Evolutionary conservation across 2,329 filamentous ascomycete species (phyloP), one percentile per base, ranked within the genome.

Genomic region (Beauveria asiatica): DNA sequence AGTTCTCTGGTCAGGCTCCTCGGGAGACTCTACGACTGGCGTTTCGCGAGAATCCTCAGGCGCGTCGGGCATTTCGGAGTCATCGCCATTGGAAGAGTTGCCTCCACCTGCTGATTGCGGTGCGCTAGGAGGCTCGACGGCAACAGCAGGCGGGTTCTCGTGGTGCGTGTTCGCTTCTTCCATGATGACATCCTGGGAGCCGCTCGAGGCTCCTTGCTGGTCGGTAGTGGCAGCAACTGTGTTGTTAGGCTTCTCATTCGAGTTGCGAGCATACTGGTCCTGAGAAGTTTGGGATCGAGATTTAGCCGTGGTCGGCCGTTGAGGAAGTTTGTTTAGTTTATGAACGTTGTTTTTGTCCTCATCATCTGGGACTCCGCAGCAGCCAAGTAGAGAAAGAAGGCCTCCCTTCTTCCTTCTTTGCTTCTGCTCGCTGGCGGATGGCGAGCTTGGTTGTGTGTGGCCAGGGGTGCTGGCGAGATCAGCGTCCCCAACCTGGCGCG

Each of bases 51-150:
- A 70, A 61, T 80, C 76, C 61, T 80, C 75, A 46, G 82, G 80
- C 46, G 78, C 79, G 70, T 90, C 87, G 41, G 80, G 78, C 83
- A 90, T 90, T 59, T 85, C 80, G 59, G 87, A 78, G 70, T 90
- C 86, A 27, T 83, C 80, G 65, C 86, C 83, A 4, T 81, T 72
- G 63, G 78, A 61, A 27, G 67, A 49, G 53, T 62, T 45, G 54
- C 60, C 19, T 62, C 64, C 55, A 62, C 50, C 13, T 63, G 53
- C 23, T 21, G 55, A 49, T 45, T 61, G 49, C 16, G 66, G 62
- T 27, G 66, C 52, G 61, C 66, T 70, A 67, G 71, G 82, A 67
- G 70, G 78, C 67, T 74, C 83, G 73, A 71, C 76, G 58, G 68
- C 71, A 37, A 75, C 70, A 13, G 71, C 69, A n/a, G 74, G 72